Evolutionary conservation across 208 protist genomes (phyloP).

Genomic region (Acanthamoeba divionensis): DNA sequence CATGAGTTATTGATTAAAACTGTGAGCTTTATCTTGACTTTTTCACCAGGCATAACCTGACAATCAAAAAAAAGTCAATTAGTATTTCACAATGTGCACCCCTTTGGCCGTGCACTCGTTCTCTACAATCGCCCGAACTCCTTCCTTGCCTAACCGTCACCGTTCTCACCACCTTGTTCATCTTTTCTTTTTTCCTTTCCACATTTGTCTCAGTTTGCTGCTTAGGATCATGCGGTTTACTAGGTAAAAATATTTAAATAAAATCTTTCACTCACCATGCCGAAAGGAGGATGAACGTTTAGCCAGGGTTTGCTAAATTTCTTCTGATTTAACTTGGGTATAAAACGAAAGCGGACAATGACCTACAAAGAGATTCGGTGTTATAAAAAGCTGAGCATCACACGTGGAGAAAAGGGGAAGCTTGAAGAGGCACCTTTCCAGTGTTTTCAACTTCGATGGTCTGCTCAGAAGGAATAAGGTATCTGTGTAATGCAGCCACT

Average conservation of each 20-base stretch:
- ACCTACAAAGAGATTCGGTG: slow-evolving; percentile 13
- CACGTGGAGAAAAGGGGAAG: not conserved
- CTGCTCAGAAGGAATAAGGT: not conserved
- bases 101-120: too few species aligned
- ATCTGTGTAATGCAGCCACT: not conserved
- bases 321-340: slow-evolving; percentile 69
- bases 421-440: slow-evolving; percentile 56
- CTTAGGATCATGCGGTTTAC: too few species aligned
- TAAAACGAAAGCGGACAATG: slow-evolving; percentile 71
- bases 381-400: not conserved
- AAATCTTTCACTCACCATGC: slow-evolving; percentile 41
- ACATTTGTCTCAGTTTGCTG: too few species aligned
- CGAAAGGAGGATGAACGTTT: slow-evolving; percentile 59
- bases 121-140: too few species aligned
- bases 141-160: too few species aligned
- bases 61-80: not conserved
- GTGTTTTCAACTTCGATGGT: slow-evolving; percentile 65
- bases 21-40: slow-evolving; percentile 60
- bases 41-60: slow-evolving; percentile 58
- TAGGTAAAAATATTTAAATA: too few species aligned
- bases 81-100: too few species aligned
- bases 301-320: slow-evolving; percentile 72
- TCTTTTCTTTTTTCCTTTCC: too few species aligned
- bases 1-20: slow-evolving; percentile 61
- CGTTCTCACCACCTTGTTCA: too few species aligned